phyloP scores from a whole-genome alignment of 805 yeast species.

The Myxozyma mucilagina region DNA sequence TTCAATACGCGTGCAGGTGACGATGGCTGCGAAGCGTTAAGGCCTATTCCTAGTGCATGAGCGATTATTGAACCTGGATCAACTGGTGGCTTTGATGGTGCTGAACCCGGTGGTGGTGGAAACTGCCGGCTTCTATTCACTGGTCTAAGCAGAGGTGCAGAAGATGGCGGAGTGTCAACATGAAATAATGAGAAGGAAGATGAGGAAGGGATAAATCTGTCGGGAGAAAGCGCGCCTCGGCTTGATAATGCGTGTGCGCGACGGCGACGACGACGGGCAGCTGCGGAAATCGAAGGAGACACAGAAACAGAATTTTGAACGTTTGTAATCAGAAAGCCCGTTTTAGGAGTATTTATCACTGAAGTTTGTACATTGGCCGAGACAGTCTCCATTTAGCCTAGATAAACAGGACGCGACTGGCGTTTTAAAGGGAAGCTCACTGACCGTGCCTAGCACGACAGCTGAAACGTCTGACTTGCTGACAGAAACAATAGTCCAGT shows the following conservation, averaged over 20 bases:
- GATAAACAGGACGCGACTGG: too few species aligned
- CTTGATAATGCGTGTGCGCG: conserved; percentile 14
- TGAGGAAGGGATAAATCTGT: conserved; percentile 29
- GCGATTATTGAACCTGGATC: conserved; percentile 7
- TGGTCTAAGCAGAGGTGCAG: conserved; percentile 2
- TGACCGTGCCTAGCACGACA: not conserved
- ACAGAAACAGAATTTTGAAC: not conserved
- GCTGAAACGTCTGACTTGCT: too few species aligned
- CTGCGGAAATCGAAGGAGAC: not conserved
- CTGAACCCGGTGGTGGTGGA: not conserved
- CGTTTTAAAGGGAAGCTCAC: not conserved
- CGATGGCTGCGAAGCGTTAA: not conserved
- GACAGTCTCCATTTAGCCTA: too few species aligned
- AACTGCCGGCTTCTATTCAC: not conserved
- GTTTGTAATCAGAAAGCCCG: not conserved
- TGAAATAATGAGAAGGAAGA: conserved; percentile 23
- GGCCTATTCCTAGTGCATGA: conserved; percentile 8
- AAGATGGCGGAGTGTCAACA: conserved; percentile 21
- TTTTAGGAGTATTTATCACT: not conserved
- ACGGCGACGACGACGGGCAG: conserved; percentile 3
- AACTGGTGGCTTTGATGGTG: not conserved
- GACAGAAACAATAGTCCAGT: too few species aligned
- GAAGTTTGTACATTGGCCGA: too few species aligned
- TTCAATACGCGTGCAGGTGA: not conserved
- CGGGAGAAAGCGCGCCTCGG: conserved; percentile 27